Conservation (phyloP, 2,329 filamentous ascomycete genomes). For the Talaromyces sp. region DNA sequence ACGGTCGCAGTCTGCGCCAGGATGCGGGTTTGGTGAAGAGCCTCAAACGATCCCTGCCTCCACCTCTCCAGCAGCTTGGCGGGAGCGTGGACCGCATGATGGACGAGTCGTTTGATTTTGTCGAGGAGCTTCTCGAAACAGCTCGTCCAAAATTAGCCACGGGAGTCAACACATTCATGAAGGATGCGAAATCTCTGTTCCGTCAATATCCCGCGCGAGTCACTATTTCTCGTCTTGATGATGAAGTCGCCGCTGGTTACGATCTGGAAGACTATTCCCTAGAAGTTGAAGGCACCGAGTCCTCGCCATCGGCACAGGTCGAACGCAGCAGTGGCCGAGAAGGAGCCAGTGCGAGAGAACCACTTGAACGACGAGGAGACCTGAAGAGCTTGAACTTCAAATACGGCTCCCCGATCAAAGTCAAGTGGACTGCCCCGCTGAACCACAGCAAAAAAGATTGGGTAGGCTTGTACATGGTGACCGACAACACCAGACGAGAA, state of each 20-base stretch:
- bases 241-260: conserved; percentile 67
- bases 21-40: conserved; percentile 92
- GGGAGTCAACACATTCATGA: conserved; percentile 79
- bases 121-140: conserved; percentile 83
- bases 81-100: conserved; percentile 81
- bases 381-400: conserved; percentile 75
- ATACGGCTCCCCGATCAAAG: conserved; percentile 83
- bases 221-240: conserved; percentile 71
- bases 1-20: conserved; percentile 73
- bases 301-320: conserved; percentile 45
- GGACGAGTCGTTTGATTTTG: conserved; percentile 78
- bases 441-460: conserved; percentile 90
- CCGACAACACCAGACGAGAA: conserved; percentile 83
- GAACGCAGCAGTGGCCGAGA: conserved; percentile 68
- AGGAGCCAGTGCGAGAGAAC: conserved; percentile 62
- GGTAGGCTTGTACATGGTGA: conserved; percentile 94
- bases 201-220: conserved; percentile 83
- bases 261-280: conserved; percentile 77
- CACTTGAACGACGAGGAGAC: conserved; percentile 54
- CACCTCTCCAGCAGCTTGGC: conserved; percentile 75
- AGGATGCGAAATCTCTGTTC: conserved; percentile 82
- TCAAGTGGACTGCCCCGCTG: conserved; percentile 82
- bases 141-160: conserved; percentile 81
- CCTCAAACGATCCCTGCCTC: conserved; percentile 77
- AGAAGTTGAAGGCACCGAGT: conserved; percentile 62